A percentile compares a stretch with the other conserved stretches of the same genome.
phyloP scores from a whole-genome alignment of 805 yeast species.

The Wickerhamiella azymoides region DNA sequence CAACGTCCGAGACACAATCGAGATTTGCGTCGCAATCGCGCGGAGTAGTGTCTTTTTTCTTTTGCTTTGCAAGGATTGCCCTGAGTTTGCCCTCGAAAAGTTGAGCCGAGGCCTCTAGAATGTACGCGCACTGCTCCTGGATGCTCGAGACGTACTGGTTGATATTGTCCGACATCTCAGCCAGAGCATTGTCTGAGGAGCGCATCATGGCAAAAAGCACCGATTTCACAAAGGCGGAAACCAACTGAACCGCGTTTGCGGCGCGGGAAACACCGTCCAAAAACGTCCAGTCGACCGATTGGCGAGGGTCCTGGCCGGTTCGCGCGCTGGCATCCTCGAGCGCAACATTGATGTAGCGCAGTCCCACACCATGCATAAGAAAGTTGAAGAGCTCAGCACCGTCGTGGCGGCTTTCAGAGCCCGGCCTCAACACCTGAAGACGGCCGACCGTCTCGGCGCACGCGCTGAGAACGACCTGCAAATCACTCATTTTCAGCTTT shows the following conservation, averaged over 20 bases:
- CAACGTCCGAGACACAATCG: conserved; percentile 46
- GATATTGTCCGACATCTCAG: conserved; percentile 44
- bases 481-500: conserved; percentile 30
- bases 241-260: conserved; percentile 46
- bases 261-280: conserved; percentile 38
- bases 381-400: conserved; percentile 55
- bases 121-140: conserved; percentile 50
- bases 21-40: conserved; percentile 5
- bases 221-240: conserved; percentile 60
- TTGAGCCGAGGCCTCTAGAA: conserved; percentile 45
- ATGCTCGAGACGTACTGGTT: conserved; percentile 37
- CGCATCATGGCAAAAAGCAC: conserved; percentile 63
- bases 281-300: conserved; percentile 32
- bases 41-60: conserved; percentile 52
- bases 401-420: conserved; percentile 38
- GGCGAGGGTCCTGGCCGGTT: conserved; percentile 20
- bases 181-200: conserved; percentile 42
- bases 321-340: conserved; percentile 46
- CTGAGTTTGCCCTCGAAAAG: conserved; percentile 39
- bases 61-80: conserved; percentile 47
- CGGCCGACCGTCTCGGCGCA: conserved; percentile 66
- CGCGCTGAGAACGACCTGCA: conserved; percentile 53
- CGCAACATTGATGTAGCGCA: conserved; percentile 58
- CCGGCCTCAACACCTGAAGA: conserved; percentile 42
- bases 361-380: conserved; percentile 54